phyloP scores from a whole-genome alignment of 2,329 filamentous ascomycete genomes.

The Ophiostoma ulmi region DNA sequence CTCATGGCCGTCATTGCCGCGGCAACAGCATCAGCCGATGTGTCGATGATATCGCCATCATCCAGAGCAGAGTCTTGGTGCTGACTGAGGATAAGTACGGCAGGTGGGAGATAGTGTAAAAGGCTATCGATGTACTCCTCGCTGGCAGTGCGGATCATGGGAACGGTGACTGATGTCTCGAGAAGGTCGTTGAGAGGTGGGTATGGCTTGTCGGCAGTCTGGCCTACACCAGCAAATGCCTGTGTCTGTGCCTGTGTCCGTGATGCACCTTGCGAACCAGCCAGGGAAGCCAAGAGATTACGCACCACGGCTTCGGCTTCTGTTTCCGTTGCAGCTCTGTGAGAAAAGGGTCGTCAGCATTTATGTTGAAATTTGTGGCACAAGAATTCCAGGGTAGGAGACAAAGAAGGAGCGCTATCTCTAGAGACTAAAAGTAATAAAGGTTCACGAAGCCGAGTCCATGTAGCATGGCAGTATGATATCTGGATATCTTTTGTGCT shows the following conservation, averaged over 20 bases:
- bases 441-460: slow-evolving; percentile 4
- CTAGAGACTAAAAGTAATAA: neutral
- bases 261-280: slow-evolving; percentile 47
- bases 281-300: slow-evolving; percentile 81
- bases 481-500: neutral
- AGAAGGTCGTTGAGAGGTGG: slow-evolving; percentile 85
- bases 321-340: slow-evolving; percentile 41
- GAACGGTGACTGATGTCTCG: slow-evolving; percentile 68
- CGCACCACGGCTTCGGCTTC: slow-evolving; percentile 77
- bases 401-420: neutral
- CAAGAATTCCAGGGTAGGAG: neutral
- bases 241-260: neutral
- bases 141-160: slow-evolving; percentile 62
- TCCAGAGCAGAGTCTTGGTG: slow-evolving; percentile 43
- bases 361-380: neutral
- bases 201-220: slow-evolving; percentile 59
- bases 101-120: slow-evolving; percentile 70
- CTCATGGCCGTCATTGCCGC: slow-evolving; percentile 70
- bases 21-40: slow-evolving; percentile 61
- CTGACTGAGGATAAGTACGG: slow-evolving; percentile 70
- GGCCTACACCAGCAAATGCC: slow-evolving; percentile 22
- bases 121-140: slow-evolving; percentile 67
- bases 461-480: neutral
- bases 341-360: slow-evolving; percentile 48
- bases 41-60: slow-evolving; percentile 53